phyloP scores from a whole-genome alignment of 1,284 basidiomycete species.

The Pascua guehoae region DNA sequence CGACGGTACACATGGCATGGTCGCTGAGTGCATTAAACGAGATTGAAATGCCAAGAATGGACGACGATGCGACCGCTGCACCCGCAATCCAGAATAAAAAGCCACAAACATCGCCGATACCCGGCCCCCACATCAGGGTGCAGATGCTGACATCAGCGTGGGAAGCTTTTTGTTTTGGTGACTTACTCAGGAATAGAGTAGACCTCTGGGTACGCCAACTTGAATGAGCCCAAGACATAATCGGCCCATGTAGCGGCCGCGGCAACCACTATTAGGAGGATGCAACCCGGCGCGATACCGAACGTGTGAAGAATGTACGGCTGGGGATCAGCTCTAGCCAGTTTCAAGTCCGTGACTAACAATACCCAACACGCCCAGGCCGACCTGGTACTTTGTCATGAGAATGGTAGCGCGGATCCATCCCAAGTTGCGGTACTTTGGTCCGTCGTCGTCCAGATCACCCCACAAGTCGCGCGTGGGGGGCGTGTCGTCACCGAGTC shows the following conservation, averaged over 20 bases:
- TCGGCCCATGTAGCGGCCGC: conserved; percentile 25
- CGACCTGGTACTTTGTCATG: conserved; percentile 38
- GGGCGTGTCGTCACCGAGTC: no score
- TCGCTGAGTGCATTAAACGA: conserved; percentile 32
- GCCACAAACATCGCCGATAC: no score
- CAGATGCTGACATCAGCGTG: no score
- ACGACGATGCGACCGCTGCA: no score
- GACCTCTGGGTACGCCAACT: conserved; percentile 18
- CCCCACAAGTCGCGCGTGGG: conserved; percentile 44
- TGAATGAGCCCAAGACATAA: conserved; percentile 21
- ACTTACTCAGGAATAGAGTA: no score
- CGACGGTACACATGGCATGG: conserved; percentile 35
- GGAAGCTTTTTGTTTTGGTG: no score
- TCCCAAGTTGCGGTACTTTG: conserved; percentile 35
- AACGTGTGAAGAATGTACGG: conserved; percentile 31
- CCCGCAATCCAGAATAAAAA: conserved; percentile 31
- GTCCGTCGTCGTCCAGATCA: conserved; percentile 28
- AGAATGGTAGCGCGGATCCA: conserved; percentile 26
- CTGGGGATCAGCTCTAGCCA: background rate
- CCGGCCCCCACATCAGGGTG: no score
- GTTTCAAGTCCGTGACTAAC: no score
- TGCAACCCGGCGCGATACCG: conserved; percentile 37
- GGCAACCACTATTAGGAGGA: conserved; percentile 33
- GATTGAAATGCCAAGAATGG: conserved; percentile 26
- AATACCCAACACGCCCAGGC: conserved; percentile 34